These are phyloP conservation scores for Amaranthus palmeri DNA, from an alignment of 148 eudicot genomes.

Conservation along the genomic window DNA sequence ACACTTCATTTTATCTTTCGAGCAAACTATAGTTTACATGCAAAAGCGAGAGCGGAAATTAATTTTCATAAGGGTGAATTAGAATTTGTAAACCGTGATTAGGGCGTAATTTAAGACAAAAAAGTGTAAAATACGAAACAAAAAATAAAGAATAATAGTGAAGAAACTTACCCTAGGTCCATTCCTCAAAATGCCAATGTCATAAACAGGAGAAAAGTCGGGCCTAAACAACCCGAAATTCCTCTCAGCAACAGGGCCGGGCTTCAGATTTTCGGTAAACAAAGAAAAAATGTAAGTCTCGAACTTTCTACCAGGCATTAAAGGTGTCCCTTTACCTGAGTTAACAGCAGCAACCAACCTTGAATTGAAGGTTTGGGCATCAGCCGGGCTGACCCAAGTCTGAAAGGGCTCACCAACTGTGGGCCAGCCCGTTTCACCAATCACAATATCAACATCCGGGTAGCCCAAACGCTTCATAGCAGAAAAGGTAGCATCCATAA, in stretches of 20 bases:
- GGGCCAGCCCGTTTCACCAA: constrained; percentile 93
- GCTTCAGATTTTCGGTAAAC: constrained; percentile 69
- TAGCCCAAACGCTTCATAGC: constrained; percentile 69
- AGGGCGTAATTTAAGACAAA: too few relatives aligned
- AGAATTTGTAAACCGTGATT: too few relatives aligned
- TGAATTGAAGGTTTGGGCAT: constrained; percentile 51
- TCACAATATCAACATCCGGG: constrained; percentile 57
- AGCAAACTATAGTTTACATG: too few relatives aligned
- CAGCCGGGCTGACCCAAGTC: constrained; percentile 42
- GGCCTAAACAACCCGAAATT: constrained; percentile 74
- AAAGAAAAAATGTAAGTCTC: constrained; percentile 63
- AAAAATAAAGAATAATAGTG: too few relatives aligned
- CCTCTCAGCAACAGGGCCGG: constrained; percentile 61
- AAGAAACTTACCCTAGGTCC: constrained; percentile 27
- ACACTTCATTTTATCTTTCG: too few relatives aligned
- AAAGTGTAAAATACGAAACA: too few relatives aligned
- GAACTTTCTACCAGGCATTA: constrained; percentile 71
- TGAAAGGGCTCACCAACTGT: constrained; percentile 49
- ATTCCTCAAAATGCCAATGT: constrained; percentile 53
- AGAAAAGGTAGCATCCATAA: constrained; percentile 53
- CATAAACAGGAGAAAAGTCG: constrained; percentile 65
- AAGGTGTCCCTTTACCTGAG: constrained; percentile 63
- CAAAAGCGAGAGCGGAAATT: too few relatives aligned
- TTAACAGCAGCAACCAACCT: constrained; percentile 40
- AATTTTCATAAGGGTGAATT: too few relatives aligned